Conservation (phyloP, 805 yeast species). For the Kazachstania kunashirensis region DNA sequence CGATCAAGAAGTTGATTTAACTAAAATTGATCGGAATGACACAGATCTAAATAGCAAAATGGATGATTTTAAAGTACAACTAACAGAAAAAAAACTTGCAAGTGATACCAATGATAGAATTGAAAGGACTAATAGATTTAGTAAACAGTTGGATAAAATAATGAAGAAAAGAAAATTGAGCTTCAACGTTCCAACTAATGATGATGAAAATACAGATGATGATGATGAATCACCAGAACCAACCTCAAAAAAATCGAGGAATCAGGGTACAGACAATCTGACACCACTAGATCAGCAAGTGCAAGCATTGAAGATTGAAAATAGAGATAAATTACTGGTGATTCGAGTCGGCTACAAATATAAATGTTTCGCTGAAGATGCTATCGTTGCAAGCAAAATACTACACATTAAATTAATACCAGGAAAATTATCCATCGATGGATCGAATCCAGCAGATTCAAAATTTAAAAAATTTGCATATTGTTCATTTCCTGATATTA, state of each 20-base stretch:
- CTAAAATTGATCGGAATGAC: too few relatives aligned
- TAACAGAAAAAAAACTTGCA: too few relatives aligned
- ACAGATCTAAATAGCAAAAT: too few relatives aligned
- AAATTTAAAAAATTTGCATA: conserved; percentile 59
- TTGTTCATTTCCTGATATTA: conserved; percentile 72
- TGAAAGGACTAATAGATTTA: conserved; percentile 2
- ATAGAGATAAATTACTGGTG: conserved; percentile 63
- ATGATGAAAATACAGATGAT: conserved; percentile 1
- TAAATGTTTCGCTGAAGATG: conserved; percentile 80
- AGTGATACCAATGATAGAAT: too few relatives aligned
- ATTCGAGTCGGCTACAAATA: conserved; percentile 90
- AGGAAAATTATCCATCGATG: conserved; percentile 51
- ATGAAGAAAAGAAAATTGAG: conserved; percentile 7
- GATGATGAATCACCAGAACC: background rate
- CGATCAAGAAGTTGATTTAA: background rate
- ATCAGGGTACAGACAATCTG: conserved; percentile 19
- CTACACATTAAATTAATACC: conserved; percentile 64
- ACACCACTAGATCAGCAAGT: conserved; percentile 81
- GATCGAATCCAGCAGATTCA: conserved; percentile 40
- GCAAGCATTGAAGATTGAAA: conserved; percentile 47
- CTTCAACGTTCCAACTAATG: background rate
- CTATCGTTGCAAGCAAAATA: conserved; percentile 53
- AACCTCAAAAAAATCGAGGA: conserved; percentile 1
- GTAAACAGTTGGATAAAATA: conserved; percentile 5
- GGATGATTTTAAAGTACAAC: too few relatives aligned